Percentiles rank a stretch among this genome's conserved stretches.
Conservation (phyloP, 352 stramenopile species). For the Phytophthora nicotianae region DNA sequence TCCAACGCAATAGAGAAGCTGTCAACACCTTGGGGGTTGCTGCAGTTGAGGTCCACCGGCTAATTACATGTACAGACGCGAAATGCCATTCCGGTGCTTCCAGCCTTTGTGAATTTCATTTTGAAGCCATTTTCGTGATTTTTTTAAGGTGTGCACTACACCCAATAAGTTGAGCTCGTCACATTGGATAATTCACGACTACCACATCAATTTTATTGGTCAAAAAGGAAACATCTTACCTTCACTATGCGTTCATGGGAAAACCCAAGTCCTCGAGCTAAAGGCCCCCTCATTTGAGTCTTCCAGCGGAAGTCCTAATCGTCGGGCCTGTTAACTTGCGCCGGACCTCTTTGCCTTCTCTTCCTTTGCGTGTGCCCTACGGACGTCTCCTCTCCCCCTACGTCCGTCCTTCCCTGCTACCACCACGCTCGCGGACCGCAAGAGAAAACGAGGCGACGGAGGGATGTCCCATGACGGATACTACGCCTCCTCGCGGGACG, state of each 20-base stretch:
- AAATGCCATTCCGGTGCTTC: too few relatives aligned
- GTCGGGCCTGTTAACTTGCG: background rate
- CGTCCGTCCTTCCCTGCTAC: conserved; percentile 21
- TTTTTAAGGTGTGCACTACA: conserved; percentile 4
- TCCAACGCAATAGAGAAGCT: conserved; percentile 6
- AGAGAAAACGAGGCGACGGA: conserved; percentile 62
- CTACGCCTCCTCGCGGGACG: conserved; percentile 52
- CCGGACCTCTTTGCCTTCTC: background rate
- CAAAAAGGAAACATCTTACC: conserved; percentile 8
- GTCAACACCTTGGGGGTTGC: conserved; percentile 5
- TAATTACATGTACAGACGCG: too few relatives aligned
- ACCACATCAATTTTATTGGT: conserved; percentile 8
- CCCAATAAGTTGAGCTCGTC: conserved; percentile 10
- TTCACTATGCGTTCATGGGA: conserved; percentile 6
- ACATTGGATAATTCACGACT: conserved; percentile 17
- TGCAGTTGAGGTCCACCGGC: background rate
- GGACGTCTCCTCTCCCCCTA: conserved; percentile 16
- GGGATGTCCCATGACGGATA: conserved; percentile 69
- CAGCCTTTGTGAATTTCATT: too few relatives aligned
- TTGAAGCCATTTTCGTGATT: background rate
- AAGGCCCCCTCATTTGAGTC: conserved; percentile 20
- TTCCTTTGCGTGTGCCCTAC: background rate
- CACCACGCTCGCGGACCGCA: conserved; percentile 53
- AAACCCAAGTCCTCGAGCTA: conserved; percentile 1
- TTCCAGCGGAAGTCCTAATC: conserved; percentile 6